phyloP scores from a whole-genome alignment of 306 rosid species.

The Sicyos baderoa region DNA sequence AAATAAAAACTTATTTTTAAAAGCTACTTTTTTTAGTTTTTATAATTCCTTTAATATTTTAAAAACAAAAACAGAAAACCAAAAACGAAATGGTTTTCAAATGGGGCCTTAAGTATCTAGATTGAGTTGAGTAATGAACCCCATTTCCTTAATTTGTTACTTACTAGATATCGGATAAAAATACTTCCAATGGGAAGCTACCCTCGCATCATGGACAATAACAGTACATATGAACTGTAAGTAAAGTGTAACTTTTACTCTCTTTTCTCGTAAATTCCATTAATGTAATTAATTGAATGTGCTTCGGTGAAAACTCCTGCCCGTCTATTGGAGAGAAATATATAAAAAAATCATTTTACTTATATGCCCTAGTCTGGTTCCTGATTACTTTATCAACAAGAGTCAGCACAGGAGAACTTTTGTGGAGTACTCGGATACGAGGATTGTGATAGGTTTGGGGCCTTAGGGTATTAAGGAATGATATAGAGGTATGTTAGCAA shows the following conservation, averaged over 20 bases:
- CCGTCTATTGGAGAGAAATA: neutral
- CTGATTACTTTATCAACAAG: neutral
- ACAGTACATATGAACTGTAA: constrained; percentile 76
- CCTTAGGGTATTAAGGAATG: too few species aligned
- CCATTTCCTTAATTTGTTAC: constrained; percentile 33
- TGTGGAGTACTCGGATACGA: neutral
- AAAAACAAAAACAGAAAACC: too few species aligned
- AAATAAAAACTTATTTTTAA: too few species aligned
- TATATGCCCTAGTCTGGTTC: neutral
- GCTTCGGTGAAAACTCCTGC: neutral
- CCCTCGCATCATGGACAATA: constrained; percentile 82
- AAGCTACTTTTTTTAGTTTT: too few species aligned
- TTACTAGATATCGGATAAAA: constrained; percentile 70
- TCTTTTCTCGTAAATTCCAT: neutral
- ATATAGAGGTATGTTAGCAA: too few species aligned
- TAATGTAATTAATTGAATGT: neutral
- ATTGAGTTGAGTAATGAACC: neutral
- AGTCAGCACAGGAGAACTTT: neutral
- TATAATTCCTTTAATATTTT: too few species aligned
- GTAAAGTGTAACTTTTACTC: constrained; percentile 25
- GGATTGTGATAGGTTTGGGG: too few species aligned
- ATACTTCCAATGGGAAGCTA: constrained; percentile 97
- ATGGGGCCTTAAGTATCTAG: neutral
- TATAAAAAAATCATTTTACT: neutral
- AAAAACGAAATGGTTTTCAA: too few species aligned